These are phyloP conservation scores for Rhizopus sp. DNA, from an alignment of 371 early-diverging fungal species.

Conservation along the genomic window DNA sequence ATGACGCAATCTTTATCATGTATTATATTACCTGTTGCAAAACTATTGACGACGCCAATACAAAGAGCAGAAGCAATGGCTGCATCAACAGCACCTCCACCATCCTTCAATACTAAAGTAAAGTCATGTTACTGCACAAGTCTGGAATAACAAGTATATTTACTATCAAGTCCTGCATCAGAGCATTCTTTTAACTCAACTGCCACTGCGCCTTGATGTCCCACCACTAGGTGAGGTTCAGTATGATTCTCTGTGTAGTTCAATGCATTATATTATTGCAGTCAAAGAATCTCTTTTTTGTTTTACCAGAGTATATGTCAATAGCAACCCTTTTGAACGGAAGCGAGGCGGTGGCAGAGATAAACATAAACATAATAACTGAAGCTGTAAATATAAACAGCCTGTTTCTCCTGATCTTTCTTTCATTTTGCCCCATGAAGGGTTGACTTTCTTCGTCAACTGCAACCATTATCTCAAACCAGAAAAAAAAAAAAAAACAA, in stretches of 20 bases:
- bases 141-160: background rate
- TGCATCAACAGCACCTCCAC: constrained; percentile 97
- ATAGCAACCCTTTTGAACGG: no score
- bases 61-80: constrained; percentile 93
- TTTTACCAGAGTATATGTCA: no score
- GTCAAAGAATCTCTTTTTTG: no score
- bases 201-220: constrained; percentile 78
- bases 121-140: background rate
- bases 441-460: no score
- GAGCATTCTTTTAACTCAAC: constrained; percentile 84
- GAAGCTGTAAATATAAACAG: no score
- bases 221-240: constrained; percentile 28
- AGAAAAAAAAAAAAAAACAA: no score
- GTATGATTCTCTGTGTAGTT: background rate
- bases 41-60: constrained; percentile 92
- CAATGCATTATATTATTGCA: no score
- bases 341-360: no score
- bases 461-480: no score
- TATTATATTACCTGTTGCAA: constrained; percentile 83
- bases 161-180: constrained; percentile 78
- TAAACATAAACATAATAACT: no score
- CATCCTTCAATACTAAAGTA: constrained; percentile 72
- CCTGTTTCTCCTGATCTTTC: no score
- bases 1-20: constrained; percentile 19
- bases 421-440: no score